Evolutionary conservation across 805 yeast genomes (phyloP).

Genomic region (Saturnispora kantuleensis): DNA sequence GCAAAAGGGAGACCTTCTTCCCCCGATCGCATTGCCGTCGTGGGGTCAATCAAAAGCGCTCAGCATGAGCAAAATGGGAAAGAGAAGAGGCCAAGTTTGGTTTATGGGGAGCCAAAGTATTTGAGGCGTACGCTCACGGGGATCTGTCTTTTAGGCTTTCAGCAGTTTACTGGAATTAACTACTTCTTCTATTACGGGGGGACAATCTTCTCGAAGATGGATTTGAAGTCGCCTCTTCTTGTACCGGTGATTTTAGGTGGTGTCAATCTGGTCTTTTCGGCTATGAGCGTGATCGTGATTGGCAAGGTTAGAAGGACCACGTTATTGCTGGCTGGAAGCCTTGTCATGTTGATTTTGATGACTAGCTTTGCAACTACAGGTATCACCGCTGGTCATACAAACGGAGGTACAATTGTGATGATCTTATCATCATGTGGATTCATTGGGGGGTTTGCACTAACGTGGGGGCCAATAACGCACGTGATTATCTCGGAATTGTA

Average conservation of each 20-base stretch:
- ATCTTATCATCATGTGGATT: conserved; percentile 46
- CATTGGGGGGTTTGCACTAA: conserved; percentile 54
- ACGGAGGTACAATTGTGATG: conserved; percentile 44
- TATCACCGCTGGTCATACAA: conserved; percentile 27
- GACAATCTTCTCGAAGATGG: conserved; percentile 42
- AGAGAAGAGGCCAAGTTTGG: conserved; percentile 2
- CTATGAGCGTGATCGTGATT: conserved; percentile 37
- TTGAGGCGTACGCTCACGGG: conserved; percentile 24
- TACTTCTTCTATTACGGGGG: conserved; percentile 61
- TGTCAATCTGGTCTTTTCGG: conserved; percentile 45
- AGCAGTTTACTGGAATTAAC: conserved; percentile 56
- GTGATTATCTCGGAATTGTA: conserved; percentile 56
- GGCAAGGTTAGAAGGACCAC: conserved; percentile 39
- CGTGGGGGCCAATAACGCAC: conserved; percentile 70
- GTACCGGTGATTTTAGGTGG: conserved; percentile 47
- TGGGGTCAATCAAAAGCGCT: background rate
- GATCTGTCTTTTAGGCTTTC: conserved; percentile 21
- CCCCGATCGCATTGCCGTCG: conserved; percentile 5
- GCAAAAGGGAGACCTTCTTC: conserved; percentile 18
- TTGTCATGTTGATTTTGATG: conserved; percentile 43
- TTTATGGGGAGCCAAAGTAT: conserved; percentile 25
- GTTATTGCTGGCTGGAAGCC: conserved; percentile 39
- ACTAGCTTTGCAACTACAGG: conserved; percentile 49
- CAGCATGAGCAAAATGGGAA: background rate
- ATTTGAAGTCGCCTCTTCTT: conserved; percentile 42